Evolutionary conservation across 495 filamentous ascomycete species (phyloP).

Genomic region (Clavariopsis aquatica): DNA sequence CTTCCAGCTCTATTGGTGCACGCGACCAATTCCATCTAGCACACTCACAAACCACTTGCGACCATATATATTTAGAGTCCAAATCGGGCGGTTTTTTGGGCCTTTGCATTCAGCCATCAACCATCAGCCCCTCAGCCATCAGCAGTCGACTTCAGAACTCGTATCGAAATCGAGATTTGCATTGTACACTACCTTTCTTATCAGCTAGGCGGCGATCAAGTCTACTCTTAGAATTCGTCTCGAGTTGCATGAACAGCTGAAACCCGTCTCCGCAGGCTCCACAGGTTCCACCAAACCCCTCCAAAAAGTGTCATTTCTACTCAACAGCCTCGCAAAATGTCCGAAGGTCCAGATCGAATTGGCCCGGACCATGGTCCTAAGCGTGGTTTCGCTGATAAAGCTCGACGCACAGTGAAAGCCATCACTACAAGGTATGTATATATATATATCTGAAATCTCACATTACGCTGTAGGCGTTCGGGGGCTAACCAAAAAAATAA

Average conservation of each 20-base stretch:
- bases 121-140: too few species aligned
- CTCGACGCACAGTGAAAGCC: conserved; percentile 33
- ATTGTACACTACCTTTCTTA: too few species aligned
- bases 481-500: too few species aligned
- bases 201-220: conserved; percentile 19
- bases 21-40: conserved; percentile 17
- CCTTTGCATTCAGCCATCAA: conserved; percentile 2
- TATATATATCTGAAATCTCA: neutral
- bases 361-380: conserved; percentile 37
- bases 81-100: conserved; percentile 5
- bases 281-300: conserved; percentile 40
- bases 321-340: conserved; percentile 33
- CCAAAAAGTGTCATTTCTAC: conserved; percentile 35
- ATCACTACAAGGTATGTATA: conserved; percentile 41
- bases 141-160: neutral
- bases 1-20: conserved; percentile 16
- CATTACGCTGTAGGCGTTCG: conserved; percentile 7
- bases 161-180: neutral
- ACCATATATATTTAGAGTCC: conserved; percentile 17
- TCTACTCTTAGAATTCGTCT: neutral
- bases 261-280: too few species aligned
- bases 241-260: conserved; percentile 31
- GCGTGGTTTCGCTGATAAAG: conserved; percentile 33
- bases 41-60: neutral
- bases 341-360: conserved; percentile 41